Base-by-base conservation (phyloP, 176 grass and related monocot species). In the Cocos nucifera region DNA sequence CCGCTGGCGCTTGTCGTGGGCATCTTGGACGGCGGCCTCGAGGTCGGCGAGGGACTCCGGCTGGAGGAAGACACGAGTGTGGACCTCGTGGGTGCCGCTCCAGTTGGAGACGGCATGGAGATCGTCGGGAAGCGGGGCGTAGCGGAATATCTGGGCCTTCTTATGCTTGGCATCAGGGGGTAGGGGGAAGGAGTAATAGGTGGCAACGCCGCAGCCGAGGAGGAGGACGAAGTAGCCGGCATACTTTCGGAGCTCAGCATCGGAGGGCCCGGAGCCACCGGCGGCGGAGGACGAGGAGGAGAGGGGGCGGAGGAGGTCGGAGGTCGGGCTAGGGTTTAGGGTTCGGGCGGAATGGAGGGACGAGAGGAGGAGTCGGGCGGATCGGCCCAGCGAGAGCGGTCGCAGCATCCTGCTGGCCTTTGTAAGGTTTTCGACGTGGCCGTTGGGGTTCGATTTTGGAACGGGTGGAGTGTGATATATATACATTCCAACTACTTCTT, bases 51-150 rank as follows among this genome's bases (percentile, higher is more conserved):
- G 30, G 25, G 78, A 83, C 65, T 97, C 87, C 3, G 87, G 84
- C 73, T 98, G 81, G 70, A 92, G 79, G 75, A 98, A 70, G 66
- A 89, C 84, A 28, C 80, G 82, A 26, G 90, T 79, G 73, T 77
- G 77, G 30, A 89, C 86, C 86, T 95, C 86, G 73, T 95, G 90
- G 22, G 90, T 95, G 71, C 70, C 90, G 64, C 90, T 95, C 90
- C 83, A 89, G 64, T 95, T 95, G 75, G 80, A 87, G 56, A 95
- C 90, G 26, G 80, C 57, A 82, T 87, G 83, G 57, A 95, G 82
- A 66, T 95, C 90, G 19, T 95, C 83, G 3, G 86, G 76, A 52
- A 91, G 85, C 17, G 87, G 81, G 52, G 73, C 78, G 87, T 97
- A 91, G 52, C 74, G 83, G 67, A 85, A 88, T 24, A 86, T 74